Percentiles rank a stretch among this genome's conserved stretches.
Evolutionary conservation across 768 basidiomycete genomes (phyloP).

Genomic region (Suillus hirtellus): DNA sequence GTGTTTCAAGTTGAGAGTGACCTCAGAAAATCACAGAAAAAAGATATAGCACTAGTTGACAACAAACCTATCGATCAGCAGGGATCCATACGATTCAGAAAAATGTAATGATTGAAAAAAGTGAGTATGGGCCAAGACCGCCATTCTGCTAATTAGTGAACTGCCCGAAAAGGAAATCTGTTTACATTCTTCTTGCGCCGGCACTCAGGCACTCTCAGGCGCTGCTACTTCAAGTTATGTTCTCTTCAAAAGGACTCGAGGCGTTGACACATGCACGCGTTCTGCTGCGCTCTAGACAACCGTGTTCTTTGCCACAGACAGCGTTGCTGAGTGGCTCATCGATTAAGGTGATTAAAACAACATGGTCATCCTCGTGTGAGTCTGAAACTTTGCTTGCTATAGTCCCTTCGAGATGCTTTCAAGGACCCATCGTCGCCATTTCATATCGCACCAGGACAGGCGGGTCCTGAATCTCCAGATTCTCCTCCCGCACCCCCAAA

Average conservation of each 20-base stretch:
- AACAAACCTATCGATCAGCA: neutral
- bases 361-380: neutral
- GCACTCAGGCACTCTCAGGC: neutral
- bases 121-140: neutral
- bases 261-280: neutral
- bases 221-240: neutral
- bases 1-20: neutral
- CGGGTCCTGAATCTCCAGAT: slow-evolving; percentile 62
- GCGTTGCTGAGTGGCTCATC: slow-evolving; percentile 26
- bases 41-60: neutral
- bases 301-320: neutral
- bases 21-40: neutral
- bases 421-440: slow-evolving; percentile 67
- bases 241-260: neutral
- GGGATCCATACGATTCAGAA: neutral
- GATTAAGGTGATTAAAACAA: slow-evolving; percentile 23
- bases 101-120: neutral
- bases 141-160: too few relatives aligned
- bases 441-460: slow-evolving; percentile 57
- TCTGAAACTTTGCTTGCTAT: slow-evolving; percentile 2
- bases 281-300: neutral
- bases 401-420: slow-evolving; percentile 66
- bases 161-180: neutral
- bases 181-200: neutral
- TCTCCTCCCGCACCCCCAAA: slow-evolving; percentile 27